These are phyloP conservation scores for Porphyra umbilicalis DNA, from an alignment of 31 red algal species.

Conservation along the genomic window DNA sequence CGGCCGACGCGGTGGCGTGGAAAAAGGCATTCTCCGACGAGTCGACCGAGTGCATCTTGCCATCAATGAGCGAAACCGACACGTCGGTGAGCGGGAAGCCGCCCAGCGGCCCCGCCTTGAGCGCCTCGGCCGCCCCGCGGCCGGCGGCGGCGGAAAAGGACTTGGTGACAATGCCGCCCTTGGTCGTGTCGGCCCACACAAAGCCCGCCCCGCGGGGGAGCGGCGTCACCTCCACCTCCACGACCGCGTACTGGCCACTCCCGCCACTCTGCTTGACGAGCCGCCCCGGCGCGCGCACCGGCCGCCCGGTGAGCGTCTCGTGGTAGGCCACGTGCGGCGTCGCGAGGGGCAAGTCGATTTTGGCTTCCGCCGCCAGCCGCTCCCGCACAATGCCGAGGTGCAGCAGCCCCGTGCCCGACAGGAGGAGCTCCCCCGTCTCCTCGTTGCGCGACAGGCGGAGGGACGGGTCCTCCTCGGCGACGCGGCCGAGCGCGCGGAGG, in stretches of 20 bases:
- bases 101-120: not conserved
- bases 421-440: not conserved
- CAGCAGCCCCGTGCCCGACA: not conserved
- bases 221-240: not conserved
- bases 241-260: not conserved
- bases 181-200: not conserved
- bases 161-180: not conserved
- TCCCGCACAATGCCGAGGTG: not conserved
- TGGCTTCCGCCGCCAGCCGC: not conserved
- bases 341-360: not conserved
- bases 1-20: not conserved
- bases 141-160: not conserved
- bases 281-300: not conserved
- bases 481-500: not conserved
- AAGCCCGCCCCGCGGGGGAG: not conserved
- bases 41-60: constrained; percentile 1
- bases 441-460: not conserved
- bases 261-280: not conserved
- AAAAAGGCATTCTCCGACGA: not conserved
- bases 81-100: constrained; percentile 1
- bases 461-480: not conserved
- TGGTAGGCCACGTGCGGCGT: not conserved
- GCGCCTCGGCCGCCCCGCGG: not conserved
- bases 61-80: not conserved
- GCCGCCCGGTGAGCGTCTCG: not conserved